Evolutionary conservation across 1,139 yeast species (phyloP).

Genomic region (Yamadazyma membranifaciens): DNA sequence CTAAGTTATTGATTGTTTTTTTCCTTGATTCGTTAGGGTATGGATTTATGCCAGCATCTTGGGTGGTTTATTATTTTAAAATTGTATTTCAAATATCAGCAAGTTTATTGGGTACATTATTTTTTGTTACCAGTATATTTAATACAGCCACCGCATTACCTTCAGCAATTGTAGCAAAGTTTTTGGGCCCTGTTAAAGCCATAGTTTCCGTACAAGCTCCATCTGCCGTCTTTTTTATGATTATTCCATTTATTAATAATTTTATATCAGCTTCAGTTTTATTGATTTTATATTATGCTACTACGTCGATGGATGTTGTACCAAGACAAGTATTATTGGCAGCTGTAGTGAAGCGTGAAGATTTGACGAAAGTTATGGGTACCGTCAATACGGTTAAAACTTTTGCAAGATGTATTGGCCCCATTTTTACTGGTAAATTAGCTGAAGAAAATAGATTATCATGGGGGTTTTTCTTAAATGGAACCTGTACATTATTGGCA

Average conservation of each 20-base stretch:
- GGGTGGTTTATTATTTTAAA: slow-evolving; percentile 81
- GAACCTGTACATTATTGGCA: slow-evolving; percentile 48
- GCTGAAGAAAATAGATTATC: slow-evolving; percentile 54
- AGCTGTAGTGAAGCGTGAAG: slow-evolving; percentile 59
- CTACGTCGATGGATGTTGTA: slow-evolving; percentile 85
- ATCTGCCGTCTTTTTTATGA: slow-evolving; percentile 58
- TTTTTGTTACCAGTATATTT: slow-evolving; percentile 54
- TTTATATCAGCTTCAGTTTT: slow-evolving; percentile 48
- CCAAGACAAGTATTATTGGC: slow-evolving; percentile 82
- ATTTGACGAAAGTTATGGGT: slow-evolving; percentile 78
- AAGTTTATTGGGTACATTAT: slow-evolving; percentile 45
- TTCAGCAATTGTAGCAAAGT: slow-evolving; percentile 65
- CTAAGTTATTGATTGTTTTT: slow-evolving; percentile 47
- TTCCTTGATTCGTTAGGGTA: slow-evolving; percentile 84
- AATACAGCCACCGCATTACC: slow-evolving; percentile 50
- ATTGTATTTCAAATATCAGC: slow-evolving; percentile 39
- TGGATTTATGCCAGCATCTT: slow-evolving; percentile 84
- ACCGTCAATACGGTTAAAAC: slow-evolving; percentile 84
- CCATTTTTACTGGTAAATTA: slow-evolving; percentile 70
- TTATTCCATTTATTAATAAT: slow-evolving; percentile 24
- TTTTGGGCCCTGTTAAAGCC: slow-evolving; percentile 76
- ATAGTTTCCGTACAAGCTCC: slow-evolving; percentile 79
- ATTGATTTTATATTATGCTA: slow-evolving; percentile 48
- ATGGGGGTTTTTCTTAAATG: slow-evolving; percentile 64
- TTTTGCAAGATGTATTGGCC: slow-evolving; percentile 79